phyloP scores from a whole-genome alignment of 495 filamentous ascomycete species.

The Achaetomiella virescens region DNA sequence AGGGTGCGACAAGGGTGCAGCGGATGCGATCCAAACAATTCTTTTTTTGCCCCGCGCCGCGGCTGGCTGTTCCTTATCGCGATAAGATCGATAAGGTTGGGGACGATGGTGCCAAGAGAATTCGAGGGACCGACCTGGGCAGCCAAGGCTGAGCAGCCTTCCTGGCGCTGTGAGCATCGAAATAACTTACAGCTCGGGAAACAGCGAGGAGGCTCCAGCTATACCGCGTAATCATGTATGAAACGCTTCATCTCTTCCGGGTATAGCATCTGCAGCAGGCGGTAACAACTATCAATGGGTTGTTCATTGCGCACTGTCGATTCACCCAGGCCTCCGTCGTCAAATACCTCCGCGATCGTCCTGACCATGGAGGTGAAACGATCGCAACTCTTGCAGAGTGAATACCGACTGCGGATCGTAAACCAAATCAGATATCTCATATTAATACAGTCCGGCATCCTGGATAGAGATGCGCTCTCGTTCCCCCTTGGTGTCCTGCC shows the following conservation, averaged over 20 bases:
- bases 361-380: background rate
- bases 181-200: no score
- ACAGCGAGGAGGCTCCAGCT: no score
- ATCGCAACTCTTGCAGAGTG: background rate
- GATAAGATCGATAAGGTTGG: conserved; percentile 19
- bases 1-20: conserved; percentile 5
- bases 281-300: no score
- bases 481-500: background rate
- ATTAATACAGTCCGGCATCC: background rate
- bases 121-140: no score
- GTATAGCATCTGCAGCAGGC: no score
- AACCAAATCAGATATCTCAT: background rate
- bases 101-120: conserved; percentile 10
- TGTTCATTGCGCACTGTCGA: no score
- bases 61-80: conserved; percentile 9
- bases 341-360: no score
- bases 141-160: no score
- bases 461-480: background rate
- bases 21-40: conserved; percentile 8
- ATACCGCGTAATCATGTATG: no score
- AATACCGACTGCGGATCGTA: background rate
- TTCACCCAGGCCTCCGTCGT: no score
- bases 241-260: no score
- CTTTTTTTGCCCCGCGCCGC: conserved; percentile 22
- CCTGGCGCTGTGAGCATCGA: no score